A percentile compares a stretch with the other conserved stretches of the same genome.
Evolutionary conservation across 176 grass and related monocot species (phyloP).

Genomic region (Aegilops umbellulata): DNA sequence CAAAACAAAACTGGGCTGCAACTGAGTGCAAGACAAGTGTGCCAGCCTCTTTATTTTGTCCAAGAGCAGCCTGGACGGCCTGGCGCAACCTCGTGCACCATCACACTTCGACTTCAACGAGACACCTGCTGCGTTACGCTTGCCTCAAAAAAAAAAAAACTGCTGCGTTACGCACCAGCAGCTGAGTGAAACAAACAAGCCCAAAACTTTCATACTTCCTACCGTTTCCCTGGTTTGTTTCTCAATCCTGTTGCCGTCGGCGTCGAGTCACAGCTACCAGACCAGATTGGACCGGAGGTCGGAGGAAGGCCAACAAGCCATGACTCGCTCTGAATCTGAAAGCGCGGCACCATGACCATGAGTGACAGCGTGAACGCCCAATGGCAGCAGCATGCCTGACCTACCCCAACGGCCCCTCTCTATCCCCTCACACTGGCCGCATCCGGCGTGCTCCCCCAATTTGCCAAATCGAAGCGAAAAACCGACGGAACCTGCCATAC

Average conservation of each 20-base stretch:
- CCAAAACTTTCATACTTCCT: neutral
- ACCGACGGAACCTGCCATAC: neutral
- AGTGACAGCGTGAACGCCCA: conserved; percentile 10
- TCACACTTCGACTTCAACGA: no score
- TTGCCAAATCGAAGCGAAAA: neutral
- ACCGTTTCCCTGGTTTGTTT: neutral
- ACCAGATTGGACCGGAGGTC: neutral
- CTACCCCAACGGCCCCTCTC: conserved; percentile 21
- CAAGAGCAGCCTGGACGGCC: neutral
- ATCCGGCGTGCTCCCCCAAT: neutral
- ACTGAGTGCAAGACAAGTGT: neutral
- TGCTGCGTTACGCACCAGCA: neutral
- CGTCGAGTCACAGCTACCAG: neutral
- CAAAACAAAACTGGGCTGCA: neutral
- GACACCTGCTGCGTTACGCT: neutral
- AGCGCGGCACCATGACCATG: neutral
- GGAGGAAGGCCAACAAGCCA: conserved; percentile 23
- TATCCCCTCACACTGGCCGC: neutral
- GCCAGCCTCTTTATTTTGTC: neutral
- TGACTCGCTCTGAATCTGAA: neutral
- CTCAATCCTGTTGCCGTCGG: neutral
- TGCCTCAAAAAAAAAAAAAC: no score
- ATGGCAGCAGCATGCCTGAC: conserved; percentile 25
- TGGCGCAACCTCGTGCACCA: neutral
- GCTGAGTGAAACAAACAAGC: neutral